Percentiles rank a stretch among this genome's conserved stretches.
Conservation (phyloP, 257 asterid species). For the Buddleja alternifolia region DNA sequence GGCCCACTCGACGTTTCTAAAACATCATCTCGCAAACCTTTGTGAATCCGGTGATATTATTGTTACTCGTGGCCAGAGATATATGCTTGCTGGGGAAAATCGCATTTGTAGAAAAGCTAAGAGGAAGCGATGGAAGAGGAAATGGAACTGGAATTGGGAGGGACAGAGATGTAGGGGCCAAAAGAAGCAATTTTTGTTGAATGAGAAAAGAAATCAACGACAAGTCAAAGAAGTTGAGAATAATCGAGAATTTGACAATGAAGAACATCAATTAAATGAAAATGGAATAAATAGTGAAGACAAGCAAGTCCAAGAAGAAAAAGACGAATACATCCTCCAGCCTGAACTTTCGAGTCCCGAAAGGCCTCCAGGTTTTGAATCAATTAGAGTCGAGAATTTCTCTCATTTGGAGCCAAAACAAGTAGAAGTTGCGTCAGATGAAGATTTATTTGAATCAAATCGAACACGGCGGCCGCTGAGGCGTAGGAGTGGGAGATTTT, state of each 20-base stretch:
- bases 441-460: conserved; percentile 24
- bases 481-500: conserved; percentile 26
- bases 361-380: conserved; percentile 50
- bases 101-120: conserved; percentile 13
- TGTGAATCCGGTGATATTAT: conserved; percentile 43
- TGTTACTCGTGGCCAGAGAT: conserved; percentile 34
- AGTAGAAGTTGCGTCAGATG: background rate
- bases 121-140: conserved; percentile 40
- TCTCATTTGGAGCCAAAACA: background rate
- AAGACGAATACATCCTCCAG: conserved; percentile 9
- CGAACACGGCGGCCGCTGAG: conserved; percentile 32
- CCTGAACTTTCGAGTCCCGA: conserved; percentile 28
- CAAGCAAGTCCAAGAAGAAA: conserved; percentile 12
- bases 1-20: conserved; percentile 54
- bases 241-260: conserved; percentile 13
- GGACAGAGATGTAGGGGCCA: conserved; percentile 26
- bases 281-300: conserved; percentile 1
- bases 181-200: conserved; percentile 26
- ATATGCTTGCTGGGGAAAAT: conserved; percentile 34
- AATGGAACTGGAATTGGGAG: conserved; percentile 37
- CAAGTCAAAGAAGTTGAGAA: conserved; percentile 14
- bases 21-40: conserved; percentile 51
- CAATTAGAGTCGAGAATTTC: conserved; percentile 25
- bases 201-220: conserved; percentile 14
- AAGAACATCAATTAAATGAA: conserved; percentile 19